phyloP scores from a whole-genome alignment of 768 basidiomycete genomes.

The Mycena maculata region DNA sequence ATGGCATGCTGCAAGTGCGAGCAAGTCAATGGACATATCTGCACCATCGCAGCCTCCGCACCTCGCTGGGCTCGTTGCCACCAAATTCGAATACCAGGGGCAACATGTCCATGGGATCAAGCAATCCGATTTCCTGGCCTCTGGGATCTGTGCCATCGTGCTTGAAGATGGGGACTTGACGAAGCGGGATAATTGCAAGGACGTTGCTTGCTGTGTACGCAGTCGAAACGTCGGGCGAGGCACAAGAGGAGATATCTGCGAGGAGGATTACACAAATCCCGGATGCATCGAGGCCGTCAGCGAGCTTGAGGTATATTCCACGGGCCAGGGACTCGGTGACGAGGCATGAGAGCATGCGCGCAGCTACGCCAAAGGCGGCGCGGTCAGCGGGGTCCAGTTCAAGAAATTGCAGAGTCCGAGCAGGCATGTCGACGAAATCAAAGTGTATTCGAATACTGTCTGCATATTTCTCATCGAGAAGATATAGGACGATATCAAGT shows the following conservation, averaged over 20 bases:
- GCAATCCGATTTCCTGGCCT: constrained; percentile 56
- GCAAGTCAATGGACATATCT: constrained; percentile 4
- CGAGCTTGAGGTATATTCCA: constrained; percentile 59
- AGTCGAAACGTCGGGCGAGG: constrained; percentile 31
- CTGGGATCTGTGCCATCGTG: constrained; percentile 44
- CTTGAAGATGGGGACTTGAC: constrained; percentile 59
- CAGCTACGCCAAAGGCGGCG: constrained; percentile 60
- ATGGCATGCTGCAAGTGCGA: constrained; percentile 45
- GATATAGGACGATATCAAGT: constrained; percentile 10
- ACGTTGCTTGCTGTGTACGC: constrained; percentile 50
- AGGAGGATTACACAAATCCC: constrained; percentile 58
- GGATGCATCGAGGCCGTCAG: constrained; percentile 42
- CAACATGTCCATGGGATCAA: constrained; percentile 68
- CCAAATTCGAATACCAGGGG: constrained; percentile 52
- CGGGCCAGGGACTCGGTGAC: constrained; percentile 66
- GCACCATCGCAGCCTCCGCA: constrained; percentile 7
- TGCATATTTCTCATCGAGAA: background rate
- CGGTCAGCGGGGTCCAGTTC: constrained; percentile 50
- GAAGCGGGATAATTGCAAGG: constrained; percentile 61
- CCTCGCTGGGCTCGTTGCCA: constrained; percentile 20
- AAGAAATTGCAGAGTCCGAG: constrained; percentile 41
- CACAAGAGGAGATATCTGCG: constrained; percentile 40
- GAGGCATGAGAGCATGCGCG: constrained; percentile 66
- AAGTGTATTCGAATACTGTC: background rate
- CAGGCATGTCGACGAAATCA: constrained; percentile 38